Percentiles rank a stretch among this genome's conserved stretches.
These are phyloP conservation scores for Saraca asoca DNA, from an alignment of 331 rosid genomes.

Conservation along the genomic window DNA sequence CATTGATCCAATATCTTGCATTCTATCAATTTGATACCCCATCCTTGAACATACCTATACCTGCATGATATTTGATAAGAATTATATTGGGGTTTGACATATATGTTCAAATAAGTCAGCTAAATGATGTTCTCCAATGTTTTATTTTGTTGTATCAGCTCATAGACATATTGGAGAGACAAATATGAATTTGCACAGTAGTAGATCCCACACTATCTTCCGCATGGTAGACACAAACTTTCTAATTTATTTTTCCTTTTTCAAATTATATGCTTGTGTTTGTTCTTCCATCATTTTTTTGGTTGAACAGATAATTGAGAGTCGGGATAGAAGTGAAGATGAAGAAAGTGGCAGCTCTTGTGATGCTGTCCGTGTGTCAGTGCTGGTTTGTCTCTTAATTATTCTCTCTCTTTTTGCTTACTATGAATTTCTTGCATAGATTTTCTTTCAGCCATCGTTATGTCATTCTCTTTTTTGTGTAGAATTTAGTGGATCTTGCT, in stretches of 20 bases:
- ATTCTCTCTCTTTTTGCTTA: not conserved
- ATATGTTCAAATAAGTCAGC: conserved; percentile 18
- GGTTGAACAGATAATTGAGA: conserved; percentile 69
- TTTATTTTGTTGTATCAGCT: conserved; percentile 56
- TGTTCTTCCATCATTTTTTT: conserved; percentile 18
- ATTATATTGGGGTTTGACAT: conserved; percentile 11
- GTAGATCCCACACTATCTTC: conserved; percentile 95
- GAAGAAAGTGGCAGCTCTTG: conserved; percentile 58
- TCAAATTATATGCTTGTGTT: conserved; percentile 12
- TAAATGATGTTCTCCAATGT: conserved; percentile 21
- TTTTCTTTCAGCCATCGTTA: conserved; percentile 17
- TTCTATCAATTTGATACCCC: conserved; percentile 1
- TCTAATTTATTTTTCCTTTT: conserved; percentile 16
- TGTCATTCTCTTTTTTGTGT: conserved; percentile 30
- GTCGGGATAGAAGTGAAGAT: conserved; percentile 69
- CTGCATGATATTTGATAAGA: conserved; percentile 11
- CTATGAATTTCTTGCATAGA: not conserved
- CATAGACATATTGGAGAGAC: conserved; percentile 98
- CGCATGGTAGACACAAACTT: conserved; percentile 69
- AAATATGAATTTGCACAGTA: conserved; percentile 90
- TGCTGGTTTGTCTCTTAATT: conserved; percentile 60
- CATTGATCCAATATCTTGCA: conserved; percentile 6
- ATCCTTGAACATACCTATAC: not conserved
- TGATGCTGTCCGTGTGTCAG: conserved; percentile 97
- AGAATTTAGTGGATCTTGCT: conserved; percentile 99